Conservation (phyloP, 2,329 filamentous ascomycete species). For the Simplicillium aogashimaense region DNA sequence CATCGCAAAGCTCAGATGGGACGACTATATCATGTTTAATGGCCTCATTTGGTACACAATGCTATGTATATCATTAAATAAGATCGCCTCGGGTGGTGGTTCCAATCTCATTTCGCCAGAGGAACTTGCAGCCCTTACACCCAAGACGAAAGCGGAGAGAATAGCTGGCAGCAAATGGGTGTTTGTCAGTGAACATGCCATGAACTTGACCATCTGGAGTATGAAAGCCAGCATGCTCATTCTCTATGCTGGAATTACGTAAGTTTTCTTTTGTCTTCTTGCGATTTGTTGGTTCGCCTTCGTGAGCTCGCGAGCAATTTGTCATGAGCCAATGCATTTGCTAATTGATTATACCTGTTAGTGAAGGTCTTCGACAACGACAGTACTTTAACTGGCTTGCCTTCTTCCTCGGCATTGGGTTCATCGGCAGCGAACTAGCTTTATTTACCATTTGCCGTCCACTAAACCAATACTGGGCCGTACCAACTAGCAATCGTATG, state of each 20-base stretch:
- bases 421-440: constrained; percentile 29
- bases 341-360: not conserved
- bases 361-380: constrained; percentile 19
- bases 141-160: constrained; percentile 1
- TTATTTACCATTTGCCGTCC: constrained; percentile 37
- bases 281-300: not conserved
- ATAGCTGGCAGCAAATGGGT: constrained; percentile 5
- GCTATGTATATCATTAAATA: constrained; percentile 4
- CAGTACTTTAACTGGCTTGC: constrained; percentile 24
- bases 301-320: not conserved
- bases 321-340: not conserved
- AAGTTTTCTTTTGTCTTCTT: not conserved
- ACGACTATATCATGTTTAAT: constrained; percentile 6
- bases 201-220: constrained; percentile 4
- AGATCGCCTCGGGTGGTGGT: constrained; percentile 4
- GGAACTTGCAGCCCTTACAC: constrained; percentile 4
- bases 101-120: constrained; percentile 5
- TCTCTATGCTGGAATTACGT: constrained; percentile 30
- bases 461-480: constrained; percentile 34
- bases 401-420: constrained; percentile 29
- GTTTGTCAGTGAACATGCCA: constrained; percentile 6
- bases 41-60: constrained; percentile 5
- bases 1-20: constrained; percentile 2
- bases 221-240: constrained; percentile 34
- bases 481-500: constrained; percentile 27